Percentiles rank a stretch among this genome's conserved stretches.
Evolutionary conservation across 306 rosid species (phyloP).

Genomic region (Sechiopsis laciniata): DNA sequence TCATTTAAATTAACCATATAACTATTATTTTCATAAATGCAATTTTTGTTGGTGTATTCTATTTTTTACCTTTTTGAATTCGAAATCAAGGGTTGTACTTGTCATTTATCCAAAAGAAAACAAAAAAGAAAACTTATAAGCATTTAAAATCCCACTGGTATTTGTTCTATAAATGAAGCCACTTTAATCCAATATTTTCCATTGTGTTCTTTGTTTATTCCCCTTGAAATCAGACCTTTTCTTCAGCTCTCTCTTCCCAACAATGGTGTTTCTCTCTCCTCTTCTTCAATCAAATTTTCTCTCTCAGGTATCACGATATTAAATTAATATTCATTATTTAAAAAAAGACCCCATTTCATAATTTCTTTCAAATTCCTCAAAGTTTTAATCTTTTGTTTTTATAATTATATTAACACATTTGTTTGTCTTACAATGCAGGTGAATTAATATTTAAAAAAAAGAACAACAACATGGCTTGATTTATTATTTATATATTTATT

Average conservation of each 20-base stretch:
- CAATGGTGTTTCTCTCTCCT: slow-evolving; percentile 18
- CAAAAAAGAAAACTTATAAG: neutral
- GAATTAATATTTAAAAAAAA: neutral
- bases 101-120: neutral
- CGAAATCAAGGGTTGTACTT: too few relatives aligned
- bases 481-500: too few relatives aligned
- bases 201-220: slow-evolving; percentile 12
- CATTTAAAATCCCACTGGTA: neutral
- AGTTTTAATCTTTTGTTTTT: neutral
- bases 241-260: neutral
- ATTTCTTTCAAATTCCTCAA: neutral
- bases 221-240: neutral
- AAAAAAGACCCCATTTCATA: neutral
- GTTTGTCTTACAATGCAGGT: neutral
- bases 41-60: too few relatives aligned
- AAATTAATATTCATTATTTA: too few relatives aligned
- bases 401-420: neutral
- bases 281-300: neutral
- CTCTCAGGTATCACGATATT: neutral
- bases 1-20: too few relatives aligned
- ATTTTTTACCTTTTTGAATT: too few relatives aligned
- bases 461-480: neutral
- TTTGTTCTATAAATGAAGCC: slow-evolving; percentile 26
- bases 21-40: too few relatives aligned
- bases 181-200: neutral